Evolutionary conservation across 1,139 yeast genomes (phyloP), one percentile per base, ranked within the genome.

Genomic region (Cylindricascospora bacillispora): DNA sequence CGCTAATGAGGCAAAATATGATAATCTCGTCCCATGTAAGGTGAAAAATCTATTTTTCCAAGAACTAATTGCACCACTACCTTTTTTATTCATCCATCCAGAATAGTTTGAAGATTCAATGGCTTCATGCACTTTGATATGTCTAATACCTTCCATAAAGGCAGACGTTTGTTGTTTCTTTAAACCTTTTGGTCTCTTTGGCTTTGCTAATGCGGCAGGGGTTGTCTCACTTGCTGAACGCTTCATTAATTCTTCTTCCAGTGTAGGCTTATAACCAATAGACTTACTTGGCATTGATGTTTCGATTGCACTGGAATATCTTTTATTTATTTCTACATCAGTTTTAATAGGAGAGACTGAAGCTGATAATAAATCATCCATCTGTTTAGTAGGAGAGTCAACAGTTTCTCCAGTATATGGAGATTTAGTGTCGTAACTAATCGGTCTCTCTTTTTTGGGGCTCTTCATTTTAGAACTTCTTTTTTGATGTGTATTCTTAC

Each of bases 51-150:
- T 70, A 35, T 78, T 75, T 45, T 86, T 78, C 98, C 98, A 89
- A 10, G 85, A 73, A 9, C 83, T 81, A 38, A 76, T 69, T 7
- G 89, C 70, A 28, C 79, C 70, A 35, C 78, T 82, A 24, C 95
- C 93, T 41, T 83, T 74, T 54, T 92, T 89, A 31, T 85, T 72
- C 94, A 92, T 81, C 93, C 95, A 92, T 2, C 99, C 99, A 30
- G 83, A 74, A 49, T 65, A 73, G 33, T 68, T 76, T 0, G 97
- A 83, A 7, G 74, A 59, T 43, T 72, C 72, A 25, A 79, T 71
- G 1, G 97, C 78, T 26, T 81, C 82, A 37, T 70, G 73, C 0
- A 95, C 93, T 0, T 79, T 66, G 15, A 82, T 66, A n/a, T 60
- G 65, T 42, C 86, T 65, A 28, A 89, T 80, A 12, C 98, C 98